Conservation (phyloP, 2,329 filamentous ascomycete species). For the Teratosphaeria nubilosa region DNA sequence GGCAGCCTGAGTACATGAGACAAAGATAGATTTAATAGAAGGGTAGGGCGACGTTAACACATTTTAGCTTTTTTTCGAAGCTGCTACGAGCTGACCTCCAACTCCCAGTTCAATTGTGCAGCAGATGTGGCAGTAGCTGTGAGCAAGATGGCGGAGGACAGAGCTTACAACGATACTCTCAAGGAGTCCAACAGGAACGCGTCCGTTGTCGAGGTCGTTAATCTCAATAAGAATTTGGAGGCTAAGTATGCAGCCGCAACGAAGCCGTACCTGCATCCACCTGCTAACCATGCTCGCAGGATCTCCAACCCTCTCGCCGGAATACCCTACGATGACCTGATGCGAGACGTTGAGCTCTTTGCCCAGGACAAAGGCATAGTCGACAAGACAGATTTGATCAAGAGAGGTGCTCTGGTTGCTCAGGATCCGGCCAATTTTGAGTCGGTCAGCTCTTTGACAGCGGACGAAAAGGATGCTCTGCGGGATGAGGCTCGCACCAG, state of each 20-base stretch:
- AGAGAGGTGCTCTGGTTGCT: background rate
- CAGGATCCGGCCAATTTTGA: background rate
- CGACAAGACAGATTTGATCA: background rate
- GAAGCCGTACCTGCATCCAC: background rate
- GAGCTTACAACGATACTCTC: background rate
- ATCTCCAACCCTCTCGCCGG: background rate
- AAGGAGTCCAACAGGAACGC: background rate
- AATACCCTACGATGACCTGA: background rate
- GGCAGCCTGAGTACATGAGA: background rate
- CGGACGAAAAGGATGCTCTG: background rate
- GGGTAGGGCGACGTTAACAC: background rate
- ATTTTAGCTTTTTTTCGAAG: background rate
- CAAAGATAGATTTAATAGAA: background rate
- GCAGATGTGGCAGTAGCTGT: background rate
- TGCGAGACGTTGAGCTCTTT: background rate
- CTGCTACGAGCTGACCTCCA: background rate
- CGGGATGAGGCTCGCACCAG: background rate
- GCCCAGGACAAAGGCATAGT: background rate
- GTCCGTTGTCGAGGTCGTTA: background rate
- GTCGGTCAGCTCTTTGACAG: background rate
- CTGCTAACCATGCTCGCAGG: background rate
- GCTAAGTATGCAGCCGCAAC: background rate
- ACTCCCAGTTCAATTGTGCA: background rate
- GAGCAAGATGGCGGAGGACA: background rate
- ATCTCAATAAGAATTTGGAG: background rate